Evolutionary conservation across 2,329 filamentous ascomycete genomes (phyloP), one percentile per base, ranked within the genome.

Genomic region (Fusarium camptoceras): DNA sequence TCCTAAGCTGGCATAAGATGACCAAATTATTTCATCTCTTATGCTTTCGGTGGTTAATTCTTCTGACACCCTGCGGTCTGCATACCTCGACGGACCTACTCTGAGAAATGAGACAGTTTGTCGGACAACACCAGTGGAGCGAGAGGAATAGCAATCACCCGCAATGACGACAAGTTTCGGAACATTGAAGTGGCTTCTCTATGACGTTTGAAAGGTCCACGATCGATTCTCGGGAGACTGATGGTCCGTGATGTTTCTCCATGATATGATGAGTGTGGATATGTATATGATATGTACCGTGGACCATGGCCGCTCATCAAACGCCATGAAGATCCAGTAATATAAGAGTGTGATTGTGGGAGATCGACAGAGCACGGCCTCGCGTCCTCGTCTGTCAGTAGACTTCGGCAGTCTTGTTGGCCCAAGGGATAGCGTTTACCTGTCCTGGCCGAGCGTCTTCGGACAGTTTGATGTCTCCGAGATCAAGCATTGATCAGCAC

Each of bases 181-280:
- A 54, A 31, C 24, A 53, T 37, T 46, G 42, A 18, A 41, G 49
- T 44, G 41, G 43, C 27, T 30, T n/a, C 43, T 54, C 49, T 25
- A 25, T 50, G 49, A 47, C 25, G 31, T 42, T 34, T 43, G 37
- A 31, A 64, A 37, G 41, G 54, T 58, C 59, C 20, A 48, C 47
- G 12, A 43, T 50, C 28, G 28, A 34, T 41, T 22, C 49, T 27
- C 16, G 11, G 24, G 43, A 68, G 41, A 48, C 18, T 55, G 43
- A 37, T 58, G 46, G 46, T 24, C 27, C 46, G 48, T 46, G 27
- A 47, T 56, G 31, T 24, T 27, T 55, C 44, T 64, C 30, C 57
- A 70, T 70, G 62, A 68, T 53, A 63, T 70, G 67, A 31, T 39
- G 54, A 59, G n/a, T 30, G 54, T 66, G 61, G 61, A 50, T 43